A percentile compares a stretch with the other conserved stretches of the same genome.
These are phyloP conservation scores for Sclerotiophoma versabilis DNA, from an alignment of 2,329 filamentous ascomycete species.

Conservation along the genomic window DNA sequence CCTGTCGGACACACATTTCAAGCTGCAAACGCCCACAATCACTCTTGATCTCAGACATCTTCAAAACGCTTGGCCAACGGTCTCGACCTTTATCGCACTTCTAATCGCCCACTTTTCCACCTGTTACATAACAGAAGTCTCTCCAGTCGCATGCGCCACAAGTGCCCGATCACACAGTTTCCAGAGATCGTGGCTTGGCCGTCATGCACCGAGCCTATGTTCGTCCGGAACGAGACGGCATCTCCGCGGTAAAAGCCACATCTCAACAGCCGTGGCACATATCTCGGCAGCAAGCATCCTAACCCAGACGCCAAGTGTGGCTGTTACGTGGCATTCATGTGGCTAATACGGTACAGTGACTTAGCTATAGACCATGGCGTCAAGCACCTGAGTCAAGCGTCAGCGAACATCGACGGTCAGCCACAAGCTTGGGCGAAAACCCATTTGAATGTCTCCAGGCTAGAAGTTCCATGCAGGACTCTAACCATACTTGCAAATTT, in stretches of 20 bases:
- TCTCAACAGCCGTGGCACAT: not conserved
- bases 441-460: not conserved
- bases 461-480: conserved; percentile 18
- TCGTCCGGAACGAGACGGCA: conserved; percentile 7
- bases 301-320: conserved; percentile 10
- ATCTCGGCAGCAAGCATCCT: not conserved
- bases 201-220: conserved; percentile 11
- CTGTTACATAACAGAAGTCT: conserved; percentile 16
- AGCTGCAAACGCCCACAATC: not conserved
- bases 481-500: conserved; percentile 16
- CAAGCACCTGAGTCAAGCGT: conserved; percentile 7
- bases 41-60: conserved; percentile 5
- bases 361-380: conserved; percentile 11
- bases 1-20: not conserved
- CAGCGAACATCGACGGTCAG: conserved; percentile 1
- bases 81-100: conserved; percentile 5
- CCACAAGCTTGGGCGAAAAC: conserved; percentile 12
- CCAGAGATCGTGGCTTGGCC: conserved; percentile 12
- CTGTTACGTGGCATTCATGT: conserved; percentile 6
- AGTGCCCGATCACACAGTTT: conserved; percentile 2
- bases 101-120: conserved; percentile 1
- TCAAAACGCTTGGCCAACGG: conserved; percentile 15
- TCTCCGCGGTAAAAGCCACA: conserved; percentile 10
- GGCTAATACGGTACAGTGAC: conserved; percentile 10
- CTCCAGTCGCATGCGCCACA: conserved; percentile 12